These are phyloP conservation scores for Neospermospora avenae DNA, from an alignment of 2,329 filamentous ascomycete species.

Conservation along the genomic window DNA sequence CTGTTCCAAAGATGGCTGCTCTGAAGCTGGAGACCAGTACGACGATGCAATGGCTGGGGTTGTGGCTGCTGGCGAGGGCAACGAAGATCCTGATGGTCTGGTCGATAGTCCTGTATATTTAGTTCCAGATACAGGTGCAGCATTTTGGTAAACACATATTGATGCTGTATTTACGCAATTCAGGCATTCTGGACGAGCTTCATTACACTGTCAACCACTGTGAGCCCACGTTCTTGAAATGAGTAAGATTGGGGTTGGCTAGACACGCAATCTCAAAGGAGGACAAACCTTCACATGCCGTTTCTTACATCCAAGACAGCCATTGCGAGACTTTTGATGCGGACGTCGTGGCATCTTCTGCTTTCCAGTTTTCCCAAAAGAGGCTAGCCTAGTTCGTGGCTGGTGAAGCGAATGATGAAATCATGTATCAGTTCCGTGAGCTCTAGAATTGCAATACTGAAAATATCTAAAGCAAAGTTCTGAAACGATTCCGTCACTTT, in stretches of 20 bases:
- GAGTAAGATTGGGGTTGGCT: too few species aligned
- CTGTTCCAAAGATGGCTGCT: neutral
- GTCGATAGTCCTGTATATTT: neutral
- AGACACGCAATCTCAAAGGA: neutral
- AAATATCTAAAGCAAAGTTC: too few species aligned
- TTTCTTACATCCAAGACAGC: slow-evolving; percentile 38
- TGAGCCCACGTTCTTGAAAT: neutral
- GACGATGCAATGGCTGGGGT: neutral
- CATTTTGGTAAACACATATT: neutral
- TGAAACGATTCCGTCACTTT: too few species aligned
- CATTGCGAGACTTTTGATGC: slow-evolving; percentile 40
- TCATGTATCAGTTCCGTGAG: neutral
- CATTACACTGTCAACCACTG: neutral
- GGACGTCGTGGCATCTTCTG: slow-evolving; percentile 27
- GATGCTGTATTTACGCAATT: neutral
- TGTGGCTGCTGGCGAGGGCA: neutral
- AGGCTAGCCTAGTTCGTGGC: too few species aligned
- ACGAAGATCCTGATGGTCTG: neutral
- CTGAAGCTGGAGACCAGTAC: neutral
- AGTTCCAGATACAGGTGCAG: neutral
- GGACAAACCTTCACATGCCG: slow-evolving; percentile 38
- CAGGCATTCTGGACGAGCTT: neutral
- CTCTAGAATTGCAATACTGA: too few species aligned
- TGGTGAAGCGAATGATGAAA: neutral
- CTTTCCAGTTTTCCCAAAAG: too few species aligned